Percentiles rank a stretch among this genome's conserved stretches.
Conservation (phyloP, 352 stramenopile genomes). For the Salisapilia sapeloensis region DNA sequence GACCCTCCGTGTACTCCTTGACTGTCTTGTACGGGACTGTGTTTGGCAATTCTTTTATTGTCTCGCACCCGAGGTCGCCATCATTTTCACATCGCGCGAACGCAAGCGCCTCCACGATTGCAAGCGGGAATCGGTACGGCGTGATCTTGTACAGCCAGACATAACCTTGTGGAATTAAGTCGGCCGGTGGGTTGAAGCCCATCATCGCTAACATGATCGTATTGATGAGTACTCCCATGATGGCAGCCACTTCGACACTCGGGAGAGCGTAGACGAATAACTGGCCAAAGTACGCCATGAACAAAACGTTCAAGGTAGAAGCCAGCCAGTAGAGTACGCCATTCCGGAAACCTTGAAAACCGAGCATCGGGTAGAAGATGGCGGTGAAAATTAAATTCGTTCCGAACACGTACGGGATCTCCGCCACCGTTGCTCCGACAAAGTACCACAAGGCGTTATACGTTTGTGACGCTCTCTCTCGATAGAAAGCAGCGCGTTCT, state of each 20-base stretch:
- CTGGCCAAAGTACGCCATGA: conserved; percentile 30
- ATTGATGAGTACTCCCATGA: conserved; percentile 17
- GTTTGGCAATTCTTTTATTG: conserved; percentile 26
- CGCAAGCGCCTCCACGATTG: conserved; percentile 15
- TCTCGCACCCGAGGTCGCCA: conserved; percentile 31
- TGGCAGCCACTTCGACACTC: conserved; percentile 14
- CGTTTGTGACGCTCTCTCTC: conserved; percentile 47
- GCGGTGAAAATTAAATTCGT: conserved; percentile 24
- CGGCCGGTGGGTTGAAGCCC: conserved; percentile 31
- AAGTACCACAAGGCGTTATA: conserved; percentile 65
- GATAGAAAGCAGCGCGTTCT: conserved; percentile 69
- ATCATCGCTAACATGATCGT: conserved; percentile 34
- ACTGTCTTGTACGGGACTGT: conserved; percentile 17
- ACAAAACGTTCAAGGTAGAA: conserved; percentile 20
- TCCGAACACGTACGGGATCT: conserved; percentile 53
- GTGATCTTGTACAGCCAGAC: conserved; percentile 38
- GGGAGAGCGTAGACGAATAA: conserved; percentile 24
- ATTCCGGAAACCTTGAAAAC: conserved; percentile 17
- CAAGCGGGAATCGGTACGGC: conserved; percentile 22
- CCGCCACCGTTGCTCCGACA: conserved; percentile 51
- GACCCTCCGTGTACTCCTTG: conserved; percentile 29
- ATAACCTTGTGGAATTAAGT: conserved; percentile 25
- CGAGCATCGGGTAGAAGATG: conserved; percentile 37
- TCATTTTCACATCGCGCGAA: too few species aligned
- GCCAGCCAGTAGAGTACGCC: conserved; percentile 42